Percentiles rank a stretch among this genome's conserved stretches.
Evolutionary conservation across 805 yeast genomes (phyloP).

Genomic region (Debaryomyces maramus): DNA sequence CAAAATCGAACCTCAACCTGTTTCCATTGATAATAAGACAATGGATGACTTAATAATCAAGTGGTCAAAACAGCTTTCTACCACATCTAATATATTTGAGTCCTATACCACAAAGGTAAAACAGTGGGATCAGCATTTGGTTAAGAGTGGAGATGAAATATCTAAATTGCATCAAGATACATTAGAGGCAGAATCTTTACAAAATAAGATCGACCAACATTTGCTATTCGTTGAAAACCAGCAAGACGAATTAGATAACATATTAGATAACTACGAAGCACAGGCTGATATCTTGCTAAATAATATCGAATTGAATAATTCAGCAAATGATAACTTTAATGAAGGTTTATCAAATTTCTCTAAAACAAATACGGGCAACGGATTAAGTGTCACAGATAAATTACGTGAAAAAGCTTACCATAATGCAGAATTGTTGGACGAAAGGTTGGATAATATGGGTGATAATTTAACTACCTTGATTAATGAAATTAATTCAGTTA

Average conservation of each 20-base stretch:
- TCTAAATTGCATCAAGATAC: slow-evolving; percentile 75
- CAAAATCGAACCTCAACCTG: slow-evolving; percentile 61
- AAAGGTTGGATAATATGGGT: slow-evolving; percentile 75
- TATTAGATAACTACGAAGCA: slow-evolving; percentile 79
- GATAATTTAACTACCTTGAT: slow-evolving; percentile 73
- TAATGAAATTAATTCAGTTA: slow-evolving; percentile 78
- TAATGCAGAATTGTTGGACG: slow-evolving; percentile 82
- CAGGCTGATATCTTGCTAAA: slow-evolving; percentile 57
- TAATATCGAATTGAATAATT: slow-evolving; percentile 30
- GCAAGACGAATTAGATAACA: slow-evolving; percentile 84
- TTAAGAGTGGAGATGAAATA: slow-evolving; percentile 83
- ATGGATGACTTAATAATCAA: slow-evolving; percentile 88
- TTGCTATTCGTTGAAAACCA: slow-evolving; percentile 84
- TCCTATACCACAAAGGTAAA: slow-evolving; percentile 71
- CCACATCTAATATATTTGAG: slow-evolving; percentile 72
- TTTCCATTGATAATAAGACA: slow-evolving; percentile 85
- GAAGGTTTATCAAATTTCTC: slow-evolving; percentile 17
- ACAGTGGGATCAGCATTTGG: slow-evolving; percentile 83
- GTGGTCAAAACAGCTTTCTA: slow-evolving; percentile 86
- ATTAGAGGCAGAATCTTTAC: slow-evolving; percentile 79
- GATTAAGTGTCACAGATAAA: slow-evolving; percentile 65
- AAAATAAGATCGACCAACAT: slow-evolving; percentile 82
- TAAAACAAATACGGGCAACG: slow-evolving; percentile 2
- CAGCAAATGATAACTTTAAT: slow-evolving; percentile 3
- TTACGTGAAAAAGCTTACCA: slow-evolving; percentile 87